Percentiles rank a stretch among this genome's conserved stretches.
Evolutionary conservation across 164 flowering plant species (phyloP).

Genomic region (Kalanchoe fedtschenkoi): DNA sequence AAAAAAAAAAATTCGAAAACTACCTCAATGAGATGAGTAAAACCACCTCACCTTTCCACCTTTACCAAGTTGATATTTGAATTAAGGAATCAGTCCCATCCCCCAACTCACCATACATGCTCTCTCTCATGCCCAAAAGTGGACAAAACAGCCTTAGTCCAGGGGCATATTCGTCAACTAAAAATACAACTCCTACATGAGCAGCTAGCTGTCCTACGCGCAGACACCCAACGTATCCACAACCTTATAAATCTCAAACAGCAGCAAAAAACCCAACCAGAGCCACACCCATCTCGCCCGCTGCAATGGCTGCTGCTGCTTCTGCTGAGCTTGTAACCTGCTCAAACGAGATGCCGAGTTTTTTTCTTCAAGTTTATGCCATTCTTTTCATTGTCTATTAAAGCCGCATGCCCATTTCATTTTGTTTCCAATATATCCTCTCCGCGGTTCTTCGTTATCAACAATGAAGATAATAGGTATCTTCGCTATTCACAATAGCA

Average conservation of each 20-base stretch:
- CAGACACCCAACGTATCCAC: neutral
- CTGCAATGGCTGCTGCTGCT: constrained; percentile 41
- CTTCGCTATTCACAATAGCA: too few relatives aligned
- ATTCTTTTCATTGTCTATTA: too few relatives aligned
- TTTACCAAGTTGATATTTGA: neutral
- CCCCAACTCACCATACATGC: neutral
- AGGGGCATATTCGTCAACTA: neutral
- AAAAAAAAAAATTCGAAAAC: neutral
- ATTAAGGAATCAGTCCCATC: constrained; percentile 2
- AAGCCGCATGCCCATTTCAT: too few relatives aligned
- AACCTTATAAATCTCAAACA: constrained; percentile 1
- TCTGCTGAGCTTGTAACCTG: constrained; percentile 12
- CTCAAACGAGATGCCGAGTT: constrained; percentile 26
- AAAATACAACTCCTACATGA: neutral
- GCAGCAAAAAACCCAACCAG: neutral
- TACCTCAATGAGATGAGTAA: neutral
- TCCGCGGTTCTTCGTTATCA: too few relatives aligned
- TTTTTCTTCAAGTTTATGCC: too few relatives aligned
- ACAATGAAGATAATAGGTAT: too few relatives aligned
- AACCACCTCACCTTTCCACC: neutral
- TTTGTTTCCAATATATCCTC: too few relatives aligned
- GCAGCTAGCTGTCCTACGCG: neutral
- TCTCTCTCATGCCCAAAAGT: neutral
- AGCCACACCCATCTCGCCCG: neutral
- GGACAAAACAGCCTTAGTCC: neutral